phyloP scores from a whole-genome alignment of 176 grass and related monocot genomes.

The Metroxylon sagu region DNA sequence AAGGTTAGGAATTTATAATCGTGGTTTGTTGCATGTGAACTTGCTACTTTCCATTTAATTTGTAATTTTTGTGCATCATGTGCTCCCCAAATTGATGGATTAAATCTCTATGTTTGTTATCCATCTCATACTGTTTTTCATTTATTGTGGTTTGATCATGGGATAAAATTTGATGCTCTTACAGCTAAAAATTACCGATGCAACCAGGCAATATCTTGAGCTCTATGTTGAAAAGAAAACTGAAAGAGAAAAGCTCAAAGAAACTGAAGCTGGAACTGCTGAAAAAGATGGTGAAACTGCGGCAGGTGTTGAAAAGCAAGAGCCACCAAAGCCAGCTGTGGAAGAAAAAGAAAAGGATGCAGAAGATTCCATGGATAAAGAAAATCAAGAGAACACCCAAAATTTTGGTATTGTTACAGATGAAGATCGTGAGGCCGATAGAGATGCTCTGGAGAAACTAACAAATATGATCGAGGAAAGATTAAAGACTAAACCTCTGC shows the following conservation, averaged over 20 bases:
- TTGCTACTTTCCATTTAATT: too few species aligned
- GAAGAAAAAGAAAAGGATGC: conserved; percentile 49
- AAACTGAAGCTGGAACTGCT: conserved; percentile 30
- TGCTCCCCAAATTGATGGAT: too few species aligned
- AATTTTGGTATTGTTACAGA: conserved; percentile 83
- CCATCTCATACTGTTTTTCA: too few species aligned
- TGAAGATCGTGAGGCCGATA: conserved; percentile 69
- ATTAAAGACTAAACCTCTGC: conserved; percentile 71
- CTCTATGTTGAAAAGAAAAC: conserved; percentile 86
- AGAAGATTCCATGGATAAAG: conserved; percentile 41
- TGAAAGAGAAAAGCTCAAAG: conserved; percentile 58
- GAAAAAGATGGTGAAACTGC: conserved; percentile 22
- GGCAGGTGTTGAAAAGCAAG: conserved; percentile 25
- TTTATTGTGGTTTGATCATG: too few species aligned
- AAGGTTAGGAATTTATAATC: too few species aligned
- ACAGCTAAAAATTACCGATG: conserved; percentile 92
- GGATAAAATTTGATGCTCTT: not conserved
- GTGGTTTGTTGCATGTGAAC: too few species aligned
- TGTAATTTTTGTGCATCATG: too few species aligned
- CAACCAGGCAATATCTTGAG: conserved; percentile 82
- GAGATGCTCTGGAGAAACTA: conserved; percentile 48
- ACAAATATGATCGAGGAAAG: conserved; percentile 78
- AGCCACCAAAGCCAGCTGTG: conserved; percentile 22
- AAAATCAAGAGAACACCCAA: conserved; percentile 39
- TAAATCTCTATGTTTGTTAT: too few species aligned